Conservation (phyloP, 257 asterid genomes). For the Nicotiana tomentosiformis region DNA sequence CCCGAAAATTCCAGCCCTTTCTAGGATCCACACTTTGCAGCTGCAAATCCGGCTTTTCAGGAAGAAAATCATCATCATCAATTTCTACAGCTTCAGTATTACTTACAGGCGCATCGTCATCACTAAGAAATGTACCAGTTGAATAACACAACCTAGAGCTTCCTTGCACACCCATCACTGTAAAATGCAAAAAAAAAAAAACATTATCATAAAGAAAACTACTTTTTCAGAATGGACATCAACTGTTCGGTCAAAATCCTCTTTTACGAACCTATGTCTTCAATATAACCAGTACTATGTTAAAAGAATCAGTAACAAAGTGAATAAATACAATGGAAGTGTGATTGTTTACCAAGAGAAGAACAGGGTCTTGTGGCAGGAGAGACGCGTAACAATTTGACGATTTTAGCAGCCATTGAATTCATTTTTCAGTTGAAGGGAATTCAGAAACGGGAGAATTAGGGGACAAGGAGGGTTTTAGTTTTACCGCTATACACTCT, state of each 20-base stretch:
- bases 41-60: slow-evolving; percentile 56
- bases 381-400: slow-evolving; percentile 33
- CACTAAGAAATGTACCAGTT: slow-evolving; percentile 34
- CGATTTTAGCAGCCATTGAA: slow-evolving; percentile 34
- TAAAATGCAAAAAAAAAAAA: slow-evolving; percentile 1
- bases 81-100: slow-evolving; percentile 21
- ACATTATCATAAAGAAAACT: background rate
- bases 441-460: background rate
- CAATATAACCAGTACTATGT: background rate
- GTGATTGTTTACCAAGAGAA: slow-evolving; percentile 24
- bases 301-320: background rate
- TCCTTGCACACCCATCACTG: slow-evolving; percentile 39
- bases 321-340: background rate
- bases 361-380: slow-evolving; percentile 20
- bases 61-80: slow-evolving; percentile 52
- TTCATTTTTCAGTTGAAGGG: slow-evolving; percentile 23
- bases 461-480: slow-evolving; percentile 35
- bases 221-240: background rate
- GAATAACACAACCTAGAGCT: slow-evolving; percentile 51
- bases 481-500: background rate
- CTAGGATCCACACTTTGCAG: slow-evolving; percentile 83
- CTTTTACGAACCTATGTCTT: background rate
- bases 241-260: slow-evolving; percentile 13
- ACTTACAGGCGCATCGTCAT: slow-evolving; percentile 20
- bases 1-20: slow-evolving; percentile 91